Percentiles rank a stretch among this genome's conserved stretches.
phyloP scores from a whole-genome alignment of 768 basidiomycete genomes.

The Leccinum rimulosum region DNA sequence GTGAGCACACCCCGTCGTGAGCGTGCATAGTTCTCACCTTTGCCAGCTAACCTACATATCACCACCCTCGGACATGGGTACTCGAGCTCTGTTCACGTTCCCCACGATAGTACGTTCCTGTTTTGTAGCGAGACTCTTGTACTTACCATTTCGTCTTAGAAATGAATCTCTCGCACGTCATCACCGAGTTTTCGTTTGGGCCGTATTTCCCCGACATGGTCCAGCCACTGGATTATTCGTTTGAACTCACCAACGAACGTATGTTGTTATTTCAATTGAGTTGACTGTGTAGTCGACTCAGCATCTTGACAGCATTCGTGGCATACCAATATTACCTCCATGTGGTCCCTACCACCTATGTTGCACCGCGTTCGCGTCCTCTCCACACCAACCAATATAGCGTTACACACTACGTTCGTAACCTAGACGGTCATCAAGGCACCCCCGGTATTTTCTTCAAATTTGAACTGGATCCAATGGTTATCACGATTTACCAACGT shows the following conservation, averaged over 20 bases:
- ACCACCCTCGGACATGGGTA: slow-evolving; percentile 97
- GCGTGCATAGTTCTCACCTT: not conserved
- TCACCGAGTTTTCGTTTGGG: slow-evolving; percentile 96
- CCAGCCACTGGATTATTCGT: slow-evolving; percentile 91
- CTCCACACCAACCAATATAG: slow-evolving; percentile 85
- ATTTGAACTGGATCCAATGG: slow-evolving; percentile 91
- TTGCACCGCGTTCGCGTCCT: slow-evolving; percentile 64
- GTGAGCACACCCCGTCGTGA: slow-evolving; percentile 33
- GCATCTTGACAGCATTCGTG: slow-evolving; percentile 59
- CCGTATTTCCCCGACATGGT: slow-evolving; percentile 93
- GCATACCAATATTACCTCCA: slow-evolving; percentile 95
- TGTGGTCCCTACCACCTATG: slow-evolving; percentile 93
- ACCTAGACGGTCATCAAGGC: slow-evolving; percentile 69
- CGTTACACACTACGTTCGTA: slow-evolving; percentile 87
- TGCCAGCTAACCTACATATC: slow-evolving; percentile 85
- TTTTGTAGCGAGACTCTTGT: not conserved
- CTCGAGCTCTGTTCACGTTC: slow-evolving; percentile 79
- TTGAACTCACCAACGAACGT: slow-evolving; percentile 71
- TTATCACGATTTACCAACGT: slow-evolving; percentile 81
- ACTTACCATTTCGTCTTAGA: slow-evolving; percentile 41
- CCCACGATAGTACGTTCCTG: slow-evolving; percentile 67
- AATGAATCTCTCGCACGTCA: slow-evolving; percentile 96
- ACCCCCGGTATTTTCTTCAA: slow-evolving; percentile 98
- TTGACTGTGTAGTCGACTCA: not conserved
- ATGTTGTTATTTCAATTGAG: slow-evolving; percentile 6